These are phyloP conservation scores for Erysimum cheiri DNA, from an alignment of 441 rosid genomes.

Conservation along the genomic window DNA sequence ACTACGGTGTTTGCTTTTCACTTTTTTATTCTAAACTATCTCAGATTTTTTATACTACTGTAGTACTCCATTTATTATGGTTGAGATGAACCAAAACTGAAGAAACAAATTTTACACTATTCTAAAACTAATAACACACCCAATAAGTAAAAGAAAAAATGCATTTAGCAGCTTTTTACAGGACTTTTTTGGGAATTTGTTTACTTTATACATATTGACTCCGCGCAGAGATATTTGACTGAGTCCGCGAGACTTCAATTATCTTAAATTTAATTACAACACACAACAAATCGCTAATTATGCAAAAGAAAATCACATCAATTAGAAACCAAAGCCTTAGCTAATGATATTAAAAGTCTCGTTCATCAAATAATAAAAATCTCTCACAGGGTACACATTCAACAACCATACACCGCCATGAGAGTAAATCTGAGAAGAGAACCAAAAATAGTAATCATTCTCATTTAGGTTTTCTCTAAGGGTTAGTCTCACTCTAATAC, in stretches of 20 bases:
- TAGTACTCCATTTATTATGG: too few species aligned
- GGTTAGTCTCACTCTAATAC: slow-evolving; percentile 49
- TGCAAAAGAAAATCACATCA: not conserved
- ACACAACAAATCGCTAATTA: not conserved
- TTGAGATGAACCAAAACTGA: not conserved
- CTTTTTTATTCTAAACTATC: not conserved
- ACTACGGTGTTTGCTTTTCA: not conserved
- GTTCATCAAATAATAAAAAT: slow-evolving; percentile 30
- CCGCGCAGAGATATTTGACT: not conserved
- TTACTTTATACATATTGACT: not conserved
- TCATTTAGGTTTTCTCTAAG: slow-evolving; percentile 40
- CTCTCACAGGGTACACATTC: slow-evolving; percentile 49
- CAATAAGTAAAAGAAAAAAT: not conserved
- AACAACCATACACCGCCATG: slow-evolving; percentile 50
- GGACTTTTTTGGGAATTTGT: not conserved
- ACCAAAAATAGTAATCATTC: slow-evolving; percentile 39
- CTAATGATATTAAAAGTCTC: slow-evolving; percentile 6
- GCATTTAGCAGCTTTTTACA: not conserved
- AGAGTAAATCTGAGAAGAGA: slow-evolving; percentile 40
- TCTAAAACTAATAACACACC: not conserved
- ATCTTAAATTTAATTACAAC: not conserved
- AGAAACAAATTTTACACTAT: not conserved
- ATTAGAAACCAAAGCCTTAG: not conserved
- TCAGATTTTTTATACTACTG: not conserved
- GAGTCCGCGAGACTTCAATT: not conserved